These are phyloP conservation scores for Ogataea trehalophila DNA, from an alignment of 805 yeast genomes.

Conservation along the genomic window DNA sequence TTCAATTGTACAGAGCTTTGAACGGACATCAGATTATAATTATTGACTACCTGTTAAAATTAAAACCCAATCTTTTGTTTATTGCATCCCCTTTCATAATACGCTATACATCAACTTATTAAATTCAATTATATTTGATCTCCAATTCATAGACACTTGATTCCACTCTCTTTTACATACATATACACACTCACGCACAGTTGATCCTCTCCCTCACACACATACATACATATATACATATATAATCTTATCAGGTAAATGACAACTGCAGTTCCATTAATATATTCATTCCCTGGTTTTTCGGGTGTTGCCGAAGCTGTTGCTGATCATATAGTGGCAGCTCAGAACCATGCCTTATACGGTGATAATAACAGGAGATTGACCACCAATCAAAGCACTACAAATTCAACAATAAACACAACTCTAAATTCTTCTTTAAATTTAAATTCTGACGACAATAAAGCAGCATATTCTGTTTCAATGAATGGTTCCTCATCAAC, in stretches of 20 bases:
- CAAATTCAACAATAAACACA: constrained; percentile 4
- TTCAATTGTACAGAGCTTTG: too few relatives aligned
- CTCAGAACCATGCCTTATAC: constrained; percentile 69
- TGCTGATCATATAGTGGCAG: constrained; percentile 87
- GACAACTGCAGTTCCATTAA: constrained; percentile 92
- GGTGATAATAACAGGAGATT: constrained; percentile 23
- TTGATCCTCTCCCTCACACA: background rate
- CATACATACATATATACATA: background rate
- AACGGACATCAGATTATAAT: too few relatives aligned
- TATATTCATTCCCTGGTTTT: constrained; percentile 88
- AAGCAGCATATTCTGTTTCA: too few relatives aligned
- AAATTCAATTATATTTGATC: too few relatives aligned
- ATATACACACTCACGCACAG: background rate
- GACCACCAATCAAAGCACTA: background rate
- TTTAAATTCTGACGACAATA: constrained; percentile 2
- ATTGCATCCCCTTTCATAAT: too few relatives aligned
- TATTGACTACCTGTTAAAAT: too few relatives aligned
- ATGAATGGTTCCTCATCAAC: constrained; percentile 5
- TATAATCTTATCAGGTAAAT: constrained; percentile 31
- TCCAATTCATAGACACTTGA: too few relatives aligned
- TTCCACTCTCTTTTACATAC: too few relatives aligned
- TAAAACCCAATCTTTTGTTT: too few relatives aligned
- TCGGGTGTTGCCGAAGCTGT: constrained; percentile 93
- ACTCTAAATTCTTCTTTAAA: constrained; percentile 1
- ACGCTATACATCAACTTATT: too few relatives aligned